Evolutionary conservation across 768 basidiomycete species (phyloP).

Genomic region (Auricularia cornea): DNA sequence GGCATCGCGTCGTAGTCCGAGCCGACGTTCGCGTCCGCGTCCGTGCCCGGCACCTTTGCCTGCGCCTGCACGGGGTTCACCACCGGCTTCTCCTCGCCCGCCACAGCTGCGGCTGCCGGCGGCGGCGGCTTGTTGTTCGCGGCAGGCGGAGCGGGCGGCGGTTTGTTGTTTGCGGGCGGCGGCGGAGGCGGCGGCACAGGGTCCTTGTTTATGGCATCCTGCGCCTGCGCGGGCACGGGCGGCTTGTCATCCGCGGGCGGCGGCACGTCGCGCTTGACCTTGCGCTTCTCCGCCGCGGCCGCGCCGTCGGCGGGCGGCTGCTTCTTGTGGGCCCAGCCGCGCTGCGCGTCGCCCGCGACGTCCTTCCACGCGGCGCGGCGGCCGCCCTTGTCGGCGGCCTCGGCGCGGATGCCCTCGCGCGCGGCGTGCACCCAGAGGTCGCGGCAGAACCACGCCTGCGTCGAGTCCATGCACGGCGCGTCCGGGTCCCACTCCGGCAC

Average conservation of each 20-base stretch:
- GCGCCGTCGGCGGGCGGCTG: constrained; percentile 9
- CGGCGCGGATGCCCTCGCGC: constrained; percentile 50
- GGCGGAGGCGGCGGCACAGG: not conserved
- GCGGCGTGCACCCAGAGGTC: constrained; percentile 94
- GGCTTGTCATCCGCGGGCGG: not conserved
- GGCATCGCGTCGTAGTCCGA: constrained; percentile 87
- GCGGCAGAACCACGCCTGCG: constrained; percentile 96
- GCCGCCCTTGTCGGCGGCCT: not conserved
- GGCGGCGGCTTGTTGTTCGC: constrained; percentile 2
- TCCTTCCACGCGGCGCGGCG: constrained; percentile 30
- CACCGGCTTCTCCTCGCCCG: constrained; percentile 20
- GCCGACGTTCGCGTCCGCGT: constrained; percentile 74
- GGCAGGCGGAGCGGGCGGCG: not conserved
- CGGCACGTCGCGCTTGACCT: not conserved
- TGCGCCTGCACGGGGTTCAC: constrained; percentile 25
- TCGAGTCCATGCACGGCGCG: constrained; percentile 87
- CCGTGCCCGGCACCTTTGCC: constrained; percentile 25
- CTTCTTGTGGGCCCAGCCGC: constrained; percentile 8
- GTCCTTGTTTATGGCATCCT: too few species aligned
- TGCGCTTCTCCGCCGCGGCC: constrained; percentile 1
- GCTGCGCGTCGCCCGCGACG: constrained; percentile 9
- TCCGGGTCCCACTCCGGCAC: constrained; percentile 57
- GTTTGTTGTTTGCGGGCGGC: not conserved
- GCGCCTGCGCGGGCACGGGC: not conserved
- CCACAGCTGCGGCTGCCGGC: constrained; percentile 5